Conservation (phyloP, 441 rosid species). For the Breynia disticha region DNA sequence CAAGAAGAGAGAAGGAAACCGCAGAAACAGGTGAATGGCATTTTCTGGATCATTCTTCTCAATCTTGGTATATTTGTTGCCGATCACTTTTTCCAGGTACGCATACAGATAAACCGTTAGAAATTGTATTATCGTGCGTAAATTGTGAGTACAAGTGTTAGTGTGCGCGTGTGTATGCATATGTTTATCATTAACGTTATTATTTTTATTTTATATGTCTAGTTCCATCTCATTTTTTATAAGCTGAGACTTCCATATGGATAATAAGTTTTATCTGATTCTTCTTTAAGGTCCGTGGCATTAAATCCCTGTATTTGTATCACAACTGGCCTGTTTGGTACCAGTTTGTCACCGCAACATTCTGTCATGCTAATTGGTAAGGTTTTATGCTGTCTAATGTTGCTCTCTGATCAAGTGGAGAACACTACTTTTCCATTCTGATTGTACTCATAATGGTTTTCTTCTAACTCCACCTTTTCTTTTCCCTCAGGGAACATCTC, state of each 20-base stretch:
- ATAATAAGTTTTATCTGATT: background rate
- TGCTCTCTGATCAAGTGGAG: background rate
- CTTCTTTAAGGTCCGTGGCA: slow-evolving; percentile 32
- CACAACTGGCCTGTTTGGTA: slow-evolving; percentile 77
- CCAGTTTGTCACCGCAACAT: slow-evolving; percentile 84
- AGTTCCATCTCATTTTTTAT: no score
- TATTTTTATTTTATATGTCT: no score
- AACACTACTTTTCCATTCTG: background rate
- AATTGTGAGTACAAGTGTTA: no score
- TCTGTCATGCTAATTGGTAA: slow-evolving; percentile 89
- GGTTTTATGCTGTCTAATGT: slow-evolving; percentile 11
- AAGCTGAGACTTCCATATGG: no score
- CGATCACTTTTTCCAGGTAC: slow-evolving; percentile 75
- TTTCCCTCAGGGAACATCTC: slow-evolving; percentile 67
- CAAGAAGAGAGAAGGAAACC: slow-evolving; percentile 37
- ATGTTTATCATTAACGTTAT: no score
- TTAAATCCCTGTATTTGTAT: slow-evolving; percentile 64
- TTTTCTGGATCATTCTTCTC: slow-evolving; percentile 82
- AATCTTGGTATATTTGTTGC: slow-evolving; percentile 71
- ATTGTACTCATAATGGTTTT: background rate
- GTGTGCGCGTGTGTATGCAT: no score
- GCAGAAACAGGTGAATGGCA: slow-evolving; percentile 47
- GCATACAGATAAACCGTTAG: background rate
- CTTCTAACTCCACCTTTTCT: slow-evolving; percentile 7
- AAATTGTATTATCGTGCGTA: background rate